phyloP scores from a whole-genome alignment of 768 basidiomycete genomes.

The Scleroderma citrinum region DNA sequence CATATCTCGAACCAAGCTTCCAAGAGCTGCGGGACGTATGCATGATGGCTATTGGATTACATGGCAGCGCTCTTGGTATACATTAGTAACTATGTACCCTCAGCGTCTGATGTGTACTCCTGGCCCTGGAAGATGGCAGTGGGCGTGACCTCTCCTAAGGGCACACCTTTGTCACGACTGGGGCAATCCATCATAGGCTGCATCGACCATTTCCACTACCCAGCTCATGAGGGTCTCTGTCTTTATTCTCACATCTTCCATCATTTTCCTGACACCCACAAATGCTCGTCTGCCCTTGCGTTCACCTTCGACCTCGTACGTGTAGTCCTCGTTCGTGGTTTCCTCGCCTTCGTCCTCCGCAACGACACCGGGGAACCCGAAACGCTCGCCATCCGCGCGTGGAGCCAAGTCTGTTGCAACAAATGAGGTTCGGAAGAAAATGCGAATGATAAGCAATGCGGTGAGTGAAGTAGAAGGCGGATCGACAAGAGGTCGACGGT shows the following conservation, averaged over 20 bases:
- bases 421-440: constrained; percentile 77
- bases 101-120: not conserved
- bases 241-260: constrained; percentile 60
- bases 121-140: not conserved
- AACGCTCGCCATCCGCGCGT: constrained; percentile 75
- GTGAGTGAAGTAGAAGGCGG: constrained; percentile 73
- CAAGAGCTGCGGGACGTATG: constrained; percentile 5
- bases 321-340: constrained; percentile 20
- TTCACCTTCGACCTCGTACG: constrained; percentile 60
- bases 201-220: constrained; percentile 57
- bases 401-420: constrained; percentile 59
- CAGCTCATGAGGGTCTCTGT: constrained; percentile 57
- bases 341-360: constrained; percentile 74
- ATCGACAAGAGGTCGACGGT: constrained; percentile 52
- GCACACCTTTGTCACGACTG: constrained; percentile 11
- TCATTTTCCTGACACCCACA: constrained; percentile 45
- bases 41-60: constrained; percentile 10
- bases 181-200: constrained; percentile 32
- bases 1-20: constrained; percentile 42
- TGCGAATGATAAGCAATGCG: constrained; percentile 75
- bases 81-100: not conserved
- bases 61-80: not conserved
- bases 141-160: not conserved
- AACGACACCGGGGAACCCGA: constrained; percentile 81
- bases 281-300: constrained; percentile 70